Evolutionary conservation across 176 grass and related monocot genomes (phyloP).

Genomic region (Pontederia paniculata): DNA sequence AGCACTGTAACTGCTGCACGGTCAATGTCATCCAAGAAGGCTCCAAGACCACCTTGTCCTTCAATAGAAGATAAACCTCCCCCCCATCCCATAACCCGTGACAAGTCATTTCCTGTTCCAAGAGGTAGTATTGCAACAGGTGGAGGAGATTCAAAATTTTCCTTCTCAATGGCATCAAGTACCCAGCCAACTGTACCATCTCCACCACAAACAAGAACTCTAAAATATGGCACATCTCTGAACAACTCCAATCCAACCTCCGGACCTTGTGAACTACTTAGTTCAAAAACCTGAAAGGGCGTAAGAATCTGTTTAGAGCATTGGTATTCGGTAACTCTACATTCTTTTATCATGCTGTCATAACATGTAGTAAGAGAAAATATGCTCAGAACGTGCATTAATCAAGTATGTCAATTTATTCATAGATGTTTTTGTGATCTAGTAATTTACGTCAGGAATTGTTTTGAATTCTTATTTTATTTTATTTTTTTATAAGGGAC

Average conservation of each 20-base stretch:
- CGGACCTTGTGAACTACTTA: constrained; percentile 63
- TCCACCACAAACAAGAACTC: constrained; percentile 90
- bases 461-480: too few species aligned
- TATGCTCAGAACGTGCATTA: too few species aligned
- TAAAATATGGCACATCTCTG: constrained; percentile 58
- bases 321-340: too few species aligned
- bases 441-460: too few species aligned
- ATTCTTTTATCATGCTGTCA: too few species aligned
- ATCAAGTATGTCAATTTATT: too few species aligned
- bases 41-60: constrained; percentile 59
- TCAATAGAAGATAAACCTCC: constrained; percentile 77
- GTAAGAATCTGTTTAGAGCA: too few species aligned
- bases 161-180: constrained; percentile 73
- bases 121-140: constrained; percentile 85
- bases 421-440: too few species aligned
- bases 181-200: constrained; percentile 92
- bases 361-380: too few species aligned
- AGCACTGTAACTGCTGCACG: constrained; percentile 69
- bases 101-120: constrained; percentile 87
- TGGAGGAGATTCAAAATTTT: constrained; percentile 87
- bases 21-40: constrained; percentile 67
- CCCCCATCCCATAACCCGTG: constrained; percentile 69
- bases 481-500: too few species aligned
- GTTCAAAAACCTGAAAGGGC: constrained; percentile 75
- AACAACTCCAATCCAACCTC: constrained; percentile 75